phyloP scores from a whole-genome alignment of 495 filamentous ascomycete genomes.

The Staphylotrichum longicolle region DNA sequence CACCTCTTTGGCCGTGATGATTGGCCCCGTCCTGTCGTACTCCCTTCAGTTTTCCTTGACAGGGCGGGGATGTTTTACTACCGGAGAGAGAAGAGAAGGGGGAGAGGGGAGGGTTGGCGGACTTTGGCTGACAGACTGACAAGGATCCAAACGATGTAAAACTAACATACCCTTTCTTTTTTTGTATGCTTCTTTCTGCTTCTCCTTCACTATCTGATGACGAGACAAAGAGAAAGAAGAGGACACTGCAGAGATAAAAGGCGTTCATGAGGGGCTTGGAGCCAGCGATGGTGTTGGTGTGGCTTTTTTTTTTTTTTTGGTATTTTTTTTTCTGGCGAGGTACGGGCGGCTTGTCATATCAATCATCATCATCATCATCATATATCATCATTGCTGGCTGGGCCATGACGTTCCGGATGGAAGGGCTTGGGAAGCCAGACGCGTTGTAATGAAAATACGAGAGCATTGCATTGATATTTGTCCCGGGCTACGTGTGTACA shows the following conservation, averaged over 20 bases:
- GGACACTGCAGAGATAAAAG: background rate
- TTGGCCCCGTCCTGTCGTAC: too few relatives aligned
- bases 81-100: background rate
- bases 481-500: too few relatives aligned
- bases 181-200: slow-evolving; percentile 1
- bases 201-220: slow-evolving; percentile 9
- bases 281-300: slow-evolving; percentile 6
- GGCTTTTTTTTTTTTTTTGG: background rate
- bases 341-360: too few relatives aligned
- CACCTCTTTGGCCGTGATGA: too few relatives aligned
- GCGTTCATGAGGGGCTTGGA: background rate
- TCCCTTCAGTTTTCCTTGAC: background rate
- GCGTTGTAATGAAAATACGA: too few relatives aligned
- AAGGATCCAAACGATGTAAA: background rate
- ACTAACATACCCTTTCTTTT: slow-evolving; percentile 4
- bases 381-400: too few relatives aligned
- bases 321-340: too few relatives aligned
- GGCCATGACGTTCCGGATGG: too few relatives aligned
- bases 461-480: too few relatives aligned
- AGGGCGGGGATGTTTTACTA: background rate
- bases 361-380: too few relatives aligned
- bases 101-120: background rate
- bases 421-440: too few relatives aligned
- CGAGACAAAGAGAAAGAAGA: slow-evolving; percentile 14
- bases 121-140: background rate